Conservation (phyloP, 495 filamentous ascomycete species). For the Acidiella bohemica region DNA sequence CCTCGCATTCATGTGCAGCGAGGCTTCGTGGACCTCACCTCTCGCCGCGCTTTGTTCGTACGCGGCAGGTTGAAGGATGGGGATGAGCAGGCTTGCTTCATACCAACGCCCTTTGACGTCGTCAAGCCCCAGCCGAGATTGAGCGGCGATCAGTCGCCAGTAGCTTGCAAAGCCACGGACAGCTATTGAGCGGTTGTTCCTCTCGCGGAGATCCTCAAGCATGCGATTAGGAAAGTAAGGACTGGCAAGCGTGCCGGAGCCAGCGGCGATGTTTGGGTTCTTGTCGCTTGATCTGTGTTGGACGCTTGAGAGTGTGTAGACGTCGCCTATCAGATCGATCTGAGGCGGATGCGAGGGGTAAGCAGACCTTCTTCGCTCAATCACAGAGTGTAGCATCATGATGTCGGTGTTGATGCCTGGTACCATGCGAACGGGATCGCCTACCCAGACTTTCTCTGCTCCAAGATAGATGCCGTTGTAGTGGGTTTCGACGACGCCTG, state of each 20-base stretch:
- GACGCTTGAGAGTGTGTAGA: conserved; percentile 34
- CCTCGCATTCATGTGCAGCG: conserved; percentile 38
- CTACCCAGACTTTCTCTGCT: conserved; percentile 48
- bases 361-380: conserved; percentile 24
- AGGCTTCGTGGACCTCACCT: conserved; percentile 32
- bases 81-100: conserved; percentile 40
- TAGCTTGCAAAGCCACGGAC: conserved; percentile 27
- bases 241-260: conserved; percentile 19
- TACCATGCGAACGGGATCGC: conserved; percentile 41
- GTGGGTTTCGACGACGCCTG: conserved; percentile 28
- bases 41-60: conserved; percentile 29
- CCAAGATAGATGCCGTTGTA: conserved; percentile 50
- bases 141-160: conserved; percentile 33
- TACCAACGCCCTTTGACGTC: conserved; percentile 54
- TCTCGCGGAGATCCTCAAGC: conserved; percentile 33
- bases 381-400: conserved; percentile 35
- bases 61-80: conserved; percentile 31
- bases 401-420: conserved; percentile 35
- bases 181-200: conserved; percentile 34
- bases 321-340: conserved; percentile 32
- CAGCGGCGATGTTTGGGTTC: conserved; percentile 13
- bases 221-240: conserved; percentile 34
- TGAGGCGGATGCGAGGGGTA: conserved; percentile 3
- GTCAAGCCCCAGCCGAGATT: conserved; percentile 28
- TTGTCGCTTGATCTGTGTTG: conserved; percentile 10